Conservation (phyloP, 164 flowering plant species). For the Chimonanthus praecox region DNA sequence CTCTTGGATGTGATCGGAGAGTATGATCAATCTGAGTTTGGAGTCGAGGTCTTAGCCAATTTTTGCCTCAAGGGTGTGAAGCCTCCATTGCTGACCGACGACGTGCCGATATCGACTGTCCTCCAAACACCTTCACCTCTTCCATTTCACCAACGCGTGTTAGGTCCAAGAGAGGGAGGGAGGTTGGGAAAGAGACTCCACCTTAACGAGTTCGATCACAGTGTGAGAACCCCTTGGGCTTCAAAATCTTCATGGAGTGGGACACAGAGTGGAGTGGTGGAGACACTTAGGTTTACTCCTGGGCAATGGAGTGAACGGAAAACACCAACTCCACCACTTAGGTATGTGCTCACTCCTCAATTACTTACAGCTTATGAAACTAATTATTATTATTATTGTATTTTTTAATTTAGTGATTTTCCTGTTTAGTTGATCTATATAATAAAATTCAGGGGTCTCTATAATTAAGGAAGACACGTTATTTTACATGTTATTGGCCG, state of each 20-base stretch:
- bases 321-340: neutral
- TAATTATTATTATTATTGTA: too few relatives aligned
- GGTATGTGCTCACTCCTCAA: neutral
- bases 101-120: slow-evolving; percentile 27
- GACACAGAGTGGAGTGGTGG: slow-evolving; percentile 37
- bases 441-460: too few relatives aligned
- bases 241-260: slow-evolving; percentile 48
- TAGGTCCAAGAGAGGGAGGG: neutral
- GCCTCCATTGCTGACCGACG: slow-evolving; percentile 42
- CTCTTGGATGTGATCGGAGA: slow-evolving; percentile 59
- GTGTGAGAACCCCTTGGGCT: slow-evolving; percentile 51
- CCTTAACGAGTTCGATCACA: slow-evolving; percentile 41
- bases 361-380: too few relatives aligned
- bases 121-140: slow-evolving; percentile 19
- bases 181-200: slow-evolving; percentile 25
- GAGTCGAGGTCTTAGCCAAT: slow-evolving; percentile 50
- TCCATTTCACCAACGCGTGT: neutral
- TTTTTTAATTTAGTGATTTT: too few relatives aligned
- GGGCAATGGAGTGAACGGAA: slow-evolving; percentile 19
- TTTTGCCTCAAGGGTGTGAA: slow-evolving; percentile 57
- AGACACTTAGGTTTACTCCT: slow-evolving; percentile 38
- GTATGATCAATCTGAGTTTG: slow-evolving; percentile 57
- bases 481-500: too few relatives aligned
- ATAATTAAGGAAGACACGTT: too few relatives aligned
- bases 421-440: too few relatives aligned